phyloP scores from a whole-genome alignment of 2,329 filamentous ascomycete genomes.

The Lomentospora prolificans region DNA sequence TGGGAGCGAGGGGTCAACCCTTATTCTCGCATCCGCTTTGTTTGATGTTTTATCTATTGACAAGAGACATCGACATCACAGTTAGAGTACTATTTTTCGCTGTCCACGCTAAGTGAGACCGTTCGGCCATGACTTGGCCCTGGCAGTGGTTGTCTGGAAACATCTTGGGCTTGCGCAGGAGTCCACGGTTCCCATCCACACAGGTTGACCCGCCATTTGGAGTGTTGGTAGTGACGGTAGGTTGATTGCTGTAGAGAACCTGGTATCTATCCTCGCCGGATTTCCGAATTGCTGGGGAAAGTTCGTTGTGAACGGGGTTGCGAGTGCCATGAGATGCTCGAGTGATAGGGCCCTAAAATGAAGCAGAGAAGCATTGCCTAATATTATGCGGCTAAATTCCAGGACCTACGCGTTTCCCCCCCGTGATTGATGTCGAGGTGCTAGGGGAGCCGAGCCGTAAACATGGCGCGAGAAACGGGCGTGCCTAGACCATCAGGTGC shows the following conservation, averaged over 20 bases:
- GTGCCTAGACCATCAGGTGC: too few species aligned
- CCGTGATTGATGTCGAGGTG: neutral
- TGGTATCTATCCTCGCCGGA: too few species aligned
- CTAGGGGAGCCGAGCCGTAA: neutral
- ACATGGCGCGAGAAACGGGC: neutral
- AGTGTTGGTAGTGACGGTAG: too few species aligned
- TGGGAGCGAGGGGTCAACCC: too few species aligned
- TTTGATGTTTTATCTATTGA: too few species aligned
- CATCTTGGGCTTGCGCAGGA: neutral
- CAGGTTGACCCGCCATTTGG: too few species aligned
- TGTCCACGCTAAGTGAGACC: neutral
- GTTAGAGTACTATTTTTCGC: neutral
- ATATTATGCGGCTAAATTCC: neutral
- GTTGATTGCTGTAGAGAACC: too few species aligned
- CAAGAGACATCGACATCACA: too few species aligned
- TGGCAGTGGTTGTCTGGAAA: neutral
- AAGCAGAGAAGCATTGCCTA: neutral
- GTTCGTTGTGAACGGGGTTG: too few species aligned
- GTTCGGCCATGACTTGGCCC: neutral
- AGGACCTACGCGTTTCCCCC: neutral
- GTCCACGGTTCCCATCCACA: neutral
- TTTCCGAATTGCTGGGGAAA: too few species aligned
- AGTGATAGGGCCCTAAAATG: neutral
- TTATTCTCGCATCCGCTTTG: too few species aligned
- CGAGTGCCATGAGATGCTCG: neutral